Conservation (phyloP, 371 early-diverging fungal species). For the Mortierella sp. region DNA sequence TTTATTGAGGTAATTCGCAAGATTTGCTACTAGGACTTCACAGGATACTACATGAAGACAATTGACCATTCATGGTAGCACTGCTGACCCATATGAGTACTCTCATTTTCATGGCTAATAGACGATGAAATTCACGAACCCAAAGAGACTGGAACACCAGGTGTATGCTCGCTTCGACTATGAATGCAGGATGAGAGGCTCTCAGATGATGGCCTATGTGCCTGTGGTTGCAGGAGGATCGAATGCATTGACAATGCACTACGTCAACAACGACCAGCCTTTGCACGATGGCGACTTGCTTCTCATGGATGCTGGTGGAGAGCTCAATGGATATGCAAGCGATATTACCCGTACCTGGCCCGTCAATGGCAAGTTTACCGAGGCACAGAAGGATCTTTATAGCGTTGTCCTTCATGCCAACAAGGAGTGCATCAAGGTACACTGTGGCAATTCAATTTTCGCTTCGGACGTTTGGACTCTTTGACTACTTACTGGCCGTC, state of each 20-base stretch:
- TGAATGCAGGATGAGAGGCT: constrained; percentile 78
- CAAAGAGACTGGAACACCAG: constrained; percentile 82
- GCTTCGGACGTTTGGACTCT: no score
- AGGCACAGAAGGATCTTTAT: constrained; percentile 88
- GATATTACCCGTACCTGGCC: constrained; percentile 98
- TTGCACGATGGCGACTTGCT: constrained; percentile 88
- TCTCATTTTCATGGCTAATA: constrained; percentile 22
- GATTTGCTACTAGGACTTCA: constrained; percentile 6
- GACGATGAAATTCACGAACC: constrained; percentile 79
- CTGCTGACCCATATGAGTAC: neutral
- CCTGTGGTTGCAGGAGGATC: constrained; percentile 97
- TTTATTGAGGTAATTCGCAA: constrained; percentile 71
- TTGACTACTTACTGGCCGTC: no score
- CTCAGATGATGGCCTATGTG: constrained; percentile 91
- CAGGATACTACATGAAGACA: neutral
- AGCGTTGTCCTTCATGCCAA: constrained; percentile 89
- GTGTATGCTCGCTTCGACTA: constrained; percentile 87
- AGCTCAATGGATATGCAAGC: constrained; percentile 90
- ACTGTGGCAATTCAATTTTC: neutral
- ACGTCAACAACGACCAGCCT: constrained; percentile 88
- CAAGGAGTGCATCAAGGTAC: constrained; percentile 87
- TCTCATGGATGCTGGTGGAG: constrained; percentile 94
- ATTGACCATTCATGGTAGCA: neutral
- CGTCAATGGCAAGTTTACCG: constrained; percentile 88
- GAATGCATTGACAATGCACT: constrained; percentile 94